Evolutionary conservation across 2,329 filamentous ascomycete genomes (phyloP).

Genomic region (Apiospora saccharicola): DNA sequence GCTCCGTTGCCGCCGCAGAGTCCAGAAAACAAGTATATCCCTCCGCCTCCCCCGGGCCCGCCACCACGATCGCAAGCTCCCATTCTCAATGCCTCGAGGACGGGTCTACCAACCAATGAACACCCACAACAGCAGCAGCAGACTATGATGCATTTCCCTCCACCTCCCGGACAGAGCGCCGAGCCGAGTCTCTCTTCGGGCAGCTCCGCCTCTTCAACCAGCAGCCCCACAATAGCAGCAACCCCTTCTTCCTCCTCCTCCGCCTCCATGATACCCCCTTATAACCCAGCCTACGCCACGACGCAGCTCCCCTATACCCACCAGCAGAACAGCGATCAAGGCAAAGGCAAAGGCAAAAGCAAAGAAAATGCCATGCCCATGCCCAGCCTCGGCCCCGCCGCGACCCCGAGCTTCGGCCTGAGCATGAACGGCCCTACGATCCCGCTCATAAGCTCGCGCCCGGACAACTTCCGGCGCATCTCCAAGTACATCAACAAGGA

Average conservation of each 20-base stretch:
- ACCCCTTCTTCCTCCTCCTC: not conserved
- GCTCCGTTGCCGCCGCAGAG: not conserved
- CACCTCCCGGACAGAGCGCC: not conserved
- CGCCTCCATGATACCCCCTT: conserved; percentile 3
- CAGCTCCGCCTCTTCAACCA: not conserved
- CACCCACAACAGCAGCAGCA: not conserved
- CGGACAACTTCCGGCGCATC: not conserved
- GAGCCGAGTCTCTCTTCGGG: not conserved
- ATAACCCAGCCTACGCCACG: conserved; percentile 9
- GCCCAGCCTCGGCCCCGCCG: conserved; percentile 11
- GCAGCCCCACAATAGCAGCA: not conserved
- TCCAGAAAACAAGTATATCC: not conserved
- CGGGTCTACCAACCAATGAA: not conserved
- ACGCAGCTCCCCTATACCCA: not conserved
- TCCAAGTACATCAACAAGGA: conserved; percentile 25
- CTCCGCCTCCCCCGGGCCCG: not conserved
- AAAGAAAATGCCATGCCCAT: not conserved
- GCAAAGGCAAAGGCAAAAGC: not conserved
- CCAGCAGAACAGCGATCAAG: not conserved
- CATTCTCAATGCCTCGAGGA: not conserved
- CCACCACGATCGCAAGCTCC: not conserved
- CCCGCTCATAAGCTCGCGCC: conserved; percentile 6
- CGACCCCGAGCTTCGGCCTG: conserved; percentile 20
- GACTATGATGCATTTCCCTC: not conserved
- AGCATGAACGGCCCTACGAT: conserved; percentile 14